Conservation (phyloP, 176 grass and related monocot genomes). For the Ananas comosus region DNA sequence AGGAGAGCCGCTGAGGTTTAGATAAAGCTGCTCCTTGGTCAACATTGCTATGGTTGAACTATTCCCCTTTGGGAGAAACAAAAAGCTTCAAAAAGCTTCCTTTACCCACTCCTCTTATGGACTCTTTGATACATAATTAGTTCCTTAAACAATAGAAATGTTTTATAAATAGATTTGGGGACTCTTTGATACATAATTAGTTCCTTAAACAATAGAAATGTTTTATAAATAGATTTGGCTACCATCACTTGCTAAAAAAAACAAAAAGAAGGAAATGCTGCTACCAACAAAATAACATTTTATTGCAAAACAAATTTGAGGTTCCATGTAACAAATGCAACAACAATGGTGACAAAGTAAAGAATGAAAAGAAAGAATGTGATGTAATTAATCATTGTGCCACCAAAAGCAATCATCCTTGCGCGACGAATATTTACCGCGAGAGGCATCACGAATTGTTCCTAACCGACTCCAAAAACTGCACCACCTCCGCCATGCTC, state of each 20-base stretch:
- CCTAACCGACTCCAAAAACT: conserved; percentile 90
- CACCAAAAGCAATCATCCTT: background rate
- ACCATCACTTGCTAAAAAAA: background rate
- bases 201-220: background rate
- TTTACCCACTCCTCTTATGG: conserved; percentile 7
- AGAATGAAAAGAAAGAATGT: conserved; percentile 55
- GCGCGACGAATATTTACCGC: background rate
- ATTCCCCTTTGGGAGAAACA: conserved; percentile 24
- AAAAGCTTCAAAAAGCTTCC: background rate
- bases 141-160: background rate
- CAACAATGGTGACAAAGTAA: conserved; percentile 28
- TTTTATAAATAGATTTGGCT: background rate
- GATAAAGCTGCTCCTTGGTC: conserved; percentile 64
- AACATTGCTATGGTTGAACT: conserved; percentile 73
- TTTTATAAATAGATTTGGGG: background rate
- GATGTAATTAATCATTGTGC: background rate
- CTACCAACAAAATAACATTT: conserved; percentile 21
- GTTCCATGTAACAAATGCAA: conserved; percentile 36
- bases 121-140: background rate
- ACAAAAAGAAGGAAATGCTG: background rate
- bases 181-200: background rate
- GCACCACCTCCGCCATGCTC: conserved; percentile 94
- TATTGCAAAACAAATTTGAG: conserved; percentile 62
- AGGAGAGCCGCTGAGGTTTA: conserved; percentile 36
- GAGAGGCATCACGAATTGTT: conserved; percentile 42